Percentiles rank a stretch among this genome's conserved stretches.
Evolutionary conservation across 805 yeast genomes (phyloP).

Genomic region (Sugiyamaella chiloensis): DNA sequence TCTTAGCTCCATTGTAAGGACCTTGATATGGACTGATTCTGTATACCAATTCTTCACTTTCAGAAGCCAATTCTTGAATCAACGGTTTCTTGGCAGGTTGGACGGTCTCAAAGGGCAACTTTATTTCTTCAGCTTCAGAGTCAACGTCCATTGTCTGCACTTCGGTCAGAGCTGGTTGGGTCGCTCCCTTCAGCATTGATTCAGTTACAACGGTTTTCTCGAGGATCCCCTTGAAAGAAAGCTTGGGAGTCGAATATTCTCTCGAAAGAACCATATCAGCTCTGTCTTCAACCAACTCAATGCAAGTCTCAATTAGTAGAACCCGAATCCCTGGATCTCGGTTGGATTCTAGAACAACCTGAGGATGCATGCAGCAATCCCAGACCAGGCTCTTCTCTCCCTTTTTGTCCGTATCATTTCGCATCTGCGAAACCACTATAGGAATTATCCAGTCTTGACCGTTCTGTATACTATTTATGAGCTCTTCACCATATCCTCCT

Average conservation of each 20-base stretch:
- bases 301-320: conserved; percentile 76
- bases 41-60: not conserved
- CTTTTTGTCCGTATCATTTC: conserved; percentile 57
- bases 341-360: conserved; percentile 60
- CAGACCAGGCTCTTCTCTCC: conserved; percentile 62
- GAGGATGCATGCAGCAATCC: conserved; percentile 74
- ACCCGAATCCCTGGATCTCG: conserved; percentile 56
- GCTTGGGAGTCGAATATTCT: conserved; percentile 62
- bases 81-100: conserved; percentile 6
- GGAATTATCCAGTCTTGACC: conserved; percentile 85
- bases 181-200: no score
- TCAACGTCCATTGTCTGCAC: no score
- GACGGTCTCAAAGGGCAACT: not conserved
- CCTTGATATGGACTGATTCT: conserved; percentile 2
- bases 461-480: conserved; percentile 60
- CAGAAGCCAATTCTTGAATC: conserved; percentile 16
- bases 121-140: not conserved
- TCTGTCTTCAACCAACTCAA: conserved; percentile 69
- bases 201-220: conserved; percentile 37
- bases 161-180: not conserved
- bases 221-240: conserved; percentile 65
- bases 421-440: conserved; percentile 59
- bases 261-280: conserved; percentile 54
- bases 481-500: conserved; percentile 49
- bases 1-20: not conserved